A percentile compares a stretch with the other conserved stretches of the same genome.
phyloP scores from a whole-genome alignment of 805 yeast genomes.

The Yarrowia deformans region DNA sequence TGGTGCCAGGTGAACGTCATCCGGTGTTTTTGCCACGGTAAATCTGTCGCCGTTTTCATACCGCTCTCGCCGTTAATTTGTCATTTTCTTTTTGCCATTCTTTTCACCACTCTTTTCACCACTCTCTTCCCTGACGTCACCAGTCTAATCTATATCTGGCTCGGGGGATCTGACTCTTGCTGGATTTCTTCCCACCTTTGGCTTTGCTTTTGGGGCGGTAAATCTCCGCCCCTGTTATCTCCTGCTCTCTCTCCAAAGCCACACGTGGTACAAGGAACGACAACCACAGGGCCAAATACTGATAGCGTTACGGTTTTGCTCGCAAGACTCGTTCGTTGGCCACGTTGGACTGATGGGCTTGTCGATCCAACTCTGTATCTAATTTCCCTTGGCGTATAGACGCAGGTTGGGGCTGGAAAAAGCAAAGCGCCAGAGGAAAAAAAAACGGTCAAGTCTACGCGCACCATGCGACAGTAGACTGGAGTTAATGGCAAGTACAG shows the following conservation, averaged over 20 bases:
- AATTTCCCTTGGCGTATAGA: constrained; percentile 13
- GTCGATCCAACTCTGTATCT: constrained; percentile 7
- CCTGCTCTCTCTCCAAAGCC: background rate
- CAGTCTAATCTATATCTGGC: background rate
- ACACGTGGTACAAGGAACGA: background rate
- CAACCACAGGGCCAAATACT: background rate
- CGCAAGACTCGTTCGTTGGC: background rate
- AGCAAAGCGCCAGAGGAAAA: too few species aligned
- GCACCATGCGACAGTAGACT: too few species aligned
- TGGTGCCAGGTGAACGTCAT: too few species aligned
- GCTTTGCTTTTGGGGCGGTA: background rate
- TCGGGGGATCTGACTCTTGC: too few species aligned
- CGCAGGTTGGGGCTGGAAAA: too few species aligned
- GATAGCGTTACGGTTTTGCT: constrained; percentile 15
- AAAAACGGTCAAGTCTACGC: constrained; percentile 1
- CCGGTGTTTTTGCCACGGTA: too few species aligned
- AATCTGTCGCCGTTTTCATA: too few species aligned
- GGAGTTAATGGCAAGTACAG: too few species aligned
- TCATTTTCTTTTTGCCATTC: too few species aligned
- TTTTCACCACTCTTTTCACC: too few species aligned
- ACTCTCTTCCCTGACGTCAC: constrained; percentile 11
- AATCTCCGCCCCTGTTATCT: background rate
- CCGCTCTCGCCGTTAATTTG: too few species aligned
- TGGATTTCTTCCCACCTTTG: too few species aligned
- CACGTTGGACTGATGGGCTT: background rate